Conservation (phyloP, 805 yeast species). For the Candida insectalens region DNA sequence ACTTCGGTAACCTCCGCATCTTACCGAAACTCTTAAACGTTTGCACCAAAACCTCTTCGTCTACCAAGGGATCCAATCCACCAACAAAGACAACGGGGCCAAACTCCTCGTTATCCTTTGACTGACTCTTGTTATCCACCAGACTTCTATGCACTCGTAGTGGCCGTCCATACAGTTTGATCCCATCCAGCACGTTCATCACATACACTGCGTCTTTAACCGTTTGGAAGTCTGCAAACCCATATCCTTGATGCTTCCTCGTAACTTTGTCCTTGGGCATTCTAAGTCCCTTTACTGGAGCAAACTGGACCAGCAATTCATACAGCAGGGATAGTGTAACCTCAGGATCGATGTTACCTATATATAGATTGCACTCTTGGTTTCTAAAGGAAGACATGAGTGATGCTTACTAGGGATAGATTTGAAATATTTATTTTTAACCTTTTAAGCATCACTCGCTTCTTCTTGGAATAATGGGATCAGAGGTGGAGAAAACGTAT, state of each 20-base stretch:
- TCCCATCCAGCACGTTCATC: slow-evolving; percentile 46
- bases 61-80: slow-evolving; percentile 58
- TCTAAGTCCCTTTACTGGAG: slow-evolving; percentile 61
- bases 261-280: slow-evolving; percentile 74
- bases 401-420: background rate
- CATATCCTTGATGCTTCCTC: slow-evolving; percentile 74
- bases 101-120: slow-evolving; percentile 15
- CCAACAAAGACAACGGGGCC: slow-evolving; percentile 48
- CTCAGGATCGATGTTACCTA: slow-evolving; percentile 74
- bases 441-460: too few species aligned
- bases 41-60: slow-evolving; percentile 41
- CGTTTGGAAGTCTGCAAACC: slow-evolving; percentile 65
- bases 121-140: too few species aligned
- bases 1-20: slow-evolving; percentile 35
- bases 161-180: slow-evolving; percentile 49
- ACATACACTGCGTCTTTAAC: slow-evolving; percentile 65
- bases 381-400: slow-evolving; percentile 12
- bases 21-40: slow-evolving; percentile 66
- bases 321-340: slow-evolving; percentile 65
- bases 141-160: slow-evolving; percentile 49
- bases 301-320: slow-evolving; percentile 79
- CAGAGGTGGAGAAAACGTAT: slow-evolving; percentile 10
- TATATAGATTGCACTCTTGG: slow-evolving; percentile 58
- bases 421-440: too few species aligned
- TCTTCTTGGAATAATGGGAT: too few species aligned